Base-by-base conservation (phyloP, 306 rosid species). In the Quercus aquifolioides region DNA sequence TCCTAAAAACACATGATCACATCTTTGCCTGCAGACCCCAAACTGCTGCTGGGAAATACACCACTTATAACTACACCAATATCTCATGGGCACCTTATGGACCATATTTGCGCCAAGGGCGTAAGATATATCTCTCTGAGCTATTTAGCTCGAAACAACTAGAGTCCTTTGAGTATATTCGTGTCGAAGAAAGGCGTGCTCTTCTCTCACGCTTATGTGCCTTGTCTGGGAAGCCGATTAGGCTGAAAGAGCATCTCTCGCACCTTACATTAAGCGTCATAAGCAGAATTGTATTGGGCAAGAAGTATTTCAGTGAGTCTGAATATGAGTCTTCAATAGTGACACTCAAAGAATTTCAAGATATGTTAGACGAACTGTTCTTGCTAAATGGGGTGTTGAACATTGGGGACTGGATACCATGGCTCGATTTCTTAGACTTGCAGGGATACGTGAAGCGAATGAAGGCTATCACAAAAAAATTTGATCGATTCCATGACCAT, bases 311-410 rank as follows among this genome's bases (percentile, higher is more conserved):
- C 21, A 72, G 79, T 5, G 82, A 72, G 74, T 26, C 63, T 0
- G 21, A 56, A 14, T 19, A 1, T 0, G 71, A 77, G 25, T 55
- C 18, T 46, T 64, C 83, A 4, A 73, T 78, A 15, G 80, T 87
- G 46, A 73, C 63, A 1, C 69, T 79, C 1, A 38, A 69, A 25
- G 88, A 82, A 11, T 76, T 84, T 56, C 84, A 81, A 23, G 79
- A 82, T 49, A 87, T 87, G 86, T 11, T 87, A 56, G 86, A 81
- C n/a, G 90, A 87, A 74, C 28, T 84, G 82, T 79, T 84, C 43
- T 58, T 85, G 60, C 85, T 81, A 21, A 81, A 78, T 78, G 81
- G 85, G 75, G 87, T 78, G 26, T 71, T 87, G 20, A 87, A 87
- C 26, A 30, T 82, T 1, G 88, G 87, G 62, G 88, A 86, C 69